These are phyloP conservation scores for Trichosporon sp. DNA, from an alignment of 1,284 basidiomycete genomes.

Conservation along the genomic window DNA sequence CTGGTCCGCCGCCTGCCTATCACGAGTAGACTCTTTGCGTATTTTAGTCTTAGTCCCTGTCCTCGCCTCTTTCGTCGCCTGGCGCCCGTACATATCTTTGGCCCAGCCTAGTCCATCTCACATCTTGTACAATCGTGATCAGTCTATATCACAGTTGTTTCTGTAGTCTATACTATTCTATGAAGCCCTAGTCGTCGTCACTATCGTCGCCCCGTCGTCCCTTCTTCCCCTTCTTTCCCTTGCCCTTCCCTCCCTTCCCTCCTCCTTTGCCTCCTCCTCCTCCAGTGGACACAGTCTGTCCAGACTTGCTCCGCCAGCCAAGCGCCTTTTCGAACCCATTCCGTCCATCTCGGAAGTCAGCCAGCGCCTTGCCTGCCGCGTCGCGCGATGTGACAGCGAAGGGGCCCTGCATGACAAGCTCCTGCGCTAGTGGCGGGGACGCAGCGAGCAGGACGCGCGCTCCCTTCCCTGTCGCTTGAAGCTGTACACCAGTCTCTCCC, in stretches of 20 bases:
- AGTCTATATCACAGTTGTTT: no score
- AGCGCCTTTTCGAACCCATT: constrained; percentile 92
- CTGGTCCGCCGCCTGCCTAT: not conserved
- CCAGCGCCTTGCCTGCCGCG: constrained; percentile 74
- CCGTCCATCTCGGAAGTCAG: constrained; percentile 68
- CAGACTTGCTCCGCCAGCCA: constrained; percentile 67
- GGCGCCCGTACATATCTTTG: no score
- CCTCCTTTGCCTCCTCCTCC: not conserved
- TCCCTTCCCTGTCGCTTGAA: constrained; percentile 16
- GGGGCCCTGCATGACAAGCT: constrained; percentile 59
- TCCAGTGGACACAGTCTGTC: constrained; percentile 33
- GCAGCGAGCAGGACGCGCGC: constrained; percentile 67
- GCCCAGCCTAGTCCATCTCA: no score
- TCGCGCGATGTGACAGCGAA: constrained; percentile 71
- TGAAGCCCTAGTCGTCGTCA: not conserved
- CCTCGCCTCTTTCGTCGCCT: no score
- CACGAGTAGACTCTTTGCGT: not conserved
- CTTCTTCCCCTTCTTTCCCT: not conserved
- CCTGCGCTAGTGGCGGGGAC: constrained; percentile 83
- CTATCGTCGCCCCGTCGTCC: not conserved
- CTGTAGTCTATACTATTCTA: not conserved
- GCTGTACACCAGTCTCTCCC: constrained; percentile 37
- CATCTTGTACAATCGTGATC: no score
- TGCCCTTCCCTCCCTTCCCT: not conserved
- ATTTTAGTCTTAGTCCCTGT: not conserved